These are phyloP conservation scores for Teunomyces atbi DNA, from an alignment of 805 yeast species.

Conservation along the genomic window DNA sequence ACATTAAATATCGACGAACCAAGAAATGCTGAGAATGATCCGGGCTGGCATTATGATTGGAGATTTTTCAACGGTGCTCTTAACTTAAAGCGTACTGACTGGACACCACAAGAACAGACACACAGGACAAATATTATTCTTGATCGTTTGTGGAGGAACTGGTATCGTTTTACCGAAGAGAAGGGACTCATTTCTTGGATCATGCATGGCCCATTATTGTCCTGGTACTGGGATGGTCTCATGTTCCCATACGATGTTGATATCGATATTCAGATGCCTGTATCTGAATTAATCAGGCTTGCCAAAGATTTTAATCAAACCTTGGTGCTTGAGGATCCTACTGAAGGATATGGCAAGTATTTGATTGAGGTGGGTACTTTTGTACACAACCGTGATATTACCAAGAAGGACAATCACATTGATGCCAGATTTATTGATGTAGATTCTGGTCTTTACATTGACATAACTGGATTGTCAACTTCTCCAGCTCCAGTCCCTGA, in stretches of 20 bases:
- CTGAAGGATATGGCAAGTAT: constrained; percentile 56
- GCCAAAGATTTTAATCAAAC: constrained; percentile 21
- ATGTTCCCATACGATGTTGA: constrained; percentile 30
- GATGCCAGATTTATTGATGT: constrained; percentile 57
- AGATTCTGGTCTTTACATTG: constrained; percentile 44
- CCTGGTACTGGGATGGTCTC: constrained; percentile 32
- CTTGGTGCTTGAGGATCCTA: constrained; percentile 27
- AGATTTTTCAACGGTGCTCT: constrained; percentile 23
- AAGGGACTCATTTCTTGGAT: constrained; percentile 27
- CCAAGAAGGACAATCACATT: constrained; percentile 39
- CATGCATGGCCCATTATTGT: constrained; percentile 26
- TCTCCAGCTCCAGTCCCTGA: constrained; percentile 29
- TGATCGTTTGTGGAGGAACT: constrained; percentile 20
- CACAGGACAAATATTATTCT: constrained; percentile 17
- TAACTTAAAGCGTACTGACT: constrained; percentile 18
- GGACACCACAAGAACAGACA: constrained; percentile 25
- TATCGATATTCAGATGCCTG: constrained; percentile 29
- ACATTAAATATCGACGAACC: constrained; percentile 28
- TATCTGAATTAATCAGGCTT: constrained; percentile 23
- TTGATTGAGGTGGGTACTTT: constrained; percentile 36
- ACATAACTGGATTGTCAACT: constrained; percentile 40
- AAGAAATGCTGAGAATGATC: constrained; percentile 21
- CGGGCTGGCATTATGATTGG: constrained; percentile 30
- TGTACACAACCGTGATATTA: constrained; percentile 16
- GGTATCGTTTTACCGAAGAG: constrained; percentile 27